Evolutionary conservation across 352 stramenopile species (phyloP).

Genomic region (Phytophthora nicotianae): DNA sequence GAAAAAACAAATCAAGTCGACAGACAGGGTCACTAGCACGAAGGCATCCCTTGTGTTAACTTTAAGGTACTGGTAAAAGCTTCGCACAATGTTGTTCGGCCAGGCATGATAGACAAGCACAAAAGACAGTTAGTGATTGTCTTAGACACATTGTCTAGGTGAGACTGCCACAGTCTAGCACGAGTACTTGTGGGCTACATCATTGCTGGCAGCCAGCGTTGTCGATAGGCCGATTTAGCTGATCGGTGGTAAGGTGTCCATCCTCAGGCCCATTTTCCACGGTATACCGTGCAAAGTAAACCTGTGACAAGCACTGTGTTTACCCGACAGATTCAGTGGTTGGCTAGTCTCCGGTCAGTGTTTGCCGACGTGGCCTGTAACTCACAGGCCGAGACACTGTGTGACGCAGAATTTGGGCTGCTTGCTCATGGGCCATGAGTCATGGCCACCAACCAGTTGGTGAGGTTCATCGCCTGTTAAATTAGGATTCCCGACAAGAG

Average conservation of each 20-base stretch:
- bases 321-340: not conserved
- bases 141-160: too few relatives aligned
- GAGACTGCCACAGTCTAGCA: too few relatives aligned
- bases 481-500: not conserved
- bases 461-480: too few relatives aligned
- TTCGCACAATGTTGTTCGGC: too few relatives aligned
- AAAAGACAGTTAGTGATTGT: too few relatives aligned
- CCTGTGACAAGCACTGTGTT: slow-evolving; percentile 18
- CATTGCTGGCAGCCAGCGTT: too few relatives aligned
- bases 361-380: slow-evolving; percentile 2
- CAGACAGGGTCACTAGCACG: slow-evolving; percentile 26
- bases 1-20: slow-evolving; percentile 38
- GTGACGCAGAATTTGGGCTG: not conserved
- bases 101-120: too few relatives aligned
- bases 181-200: too few relatives aligned
- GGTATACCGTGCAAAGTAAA: too few relatives aligned
- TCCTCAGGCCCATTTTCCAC: slow-evolving; percentile 10
- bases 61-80: too few relatives aligned
- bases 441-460: not conserved
- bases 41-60: too few relatives aligned
- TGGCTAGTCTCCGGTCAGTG: slow-evolving; percentile 1
- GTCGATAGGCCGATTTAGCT: too few relatives aligned
- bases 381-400: not conserved
- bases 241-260: slow-evolving; percentile 13
- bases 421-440: slow-evolving; percentile 27